These are phyloP conservation scores for Stylosanthes scabra DNA, from an alignment of 331 rosid species.

Conservation along the genomic window DNA sequence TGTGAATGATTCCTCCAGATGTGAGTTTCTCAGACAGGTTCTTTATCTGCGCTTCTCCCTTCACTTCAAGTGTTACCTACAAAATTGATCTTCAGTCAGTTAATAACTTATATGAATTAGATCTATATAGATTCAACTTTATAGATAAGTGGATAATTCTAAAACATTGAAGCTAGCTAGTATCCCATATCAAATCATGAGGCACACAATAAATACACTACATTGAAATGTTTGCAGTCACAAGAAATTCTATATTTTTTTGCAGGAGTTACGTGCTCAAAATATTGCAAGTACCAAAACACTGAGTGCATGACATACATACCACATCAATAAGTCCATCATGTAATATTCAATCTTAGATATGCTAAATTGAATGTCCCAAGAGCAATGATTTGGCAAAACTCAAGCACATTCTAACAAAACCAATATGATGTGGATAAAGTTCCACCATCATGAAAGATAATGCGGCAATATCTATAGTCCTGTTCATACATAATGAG, in stretches of 20 bases:
- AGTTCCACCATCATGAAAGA: slow-evolving; percentile 14
- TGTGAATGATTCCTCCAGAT: slow-evolving; percentile 67
- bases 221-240: too few species aligned
- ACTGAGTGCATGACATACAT: not conserved
- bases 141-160: not conserved
- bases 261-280: not conserved
- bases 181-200: not conserved
- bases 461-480: not conserved
- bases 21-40: slow-evolving; percentile 77
- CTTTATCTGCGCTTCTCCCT: slow-evolving; percentile 74
- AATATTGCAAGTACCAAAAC: slow-evolving; percentile 1
- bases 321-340: not conserved
- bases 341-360: not conserved
- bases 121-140: not conserved
- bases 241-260: not conserved
- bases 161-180: not conserved
- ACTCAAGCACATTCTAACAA: not conserved
- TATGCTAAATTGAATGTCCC: not conserved
- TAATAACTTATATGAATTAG: slow-evolving; percentile 17
- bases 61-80: slow-evolving; percentile 87
- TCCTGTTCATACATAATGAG: too few species aligned
- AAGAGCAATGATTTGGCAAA: not conserved
- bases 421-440: slow-evolving; percentile 5
- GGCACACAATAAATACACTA: not conserved
- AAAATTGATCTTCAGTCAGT: slow-evolving; percentile 17